Evolutionary conservation across 2,329 filamentous ascomycete species (phyloP).

Genomic region (Juglanconis sp.): DNA sequence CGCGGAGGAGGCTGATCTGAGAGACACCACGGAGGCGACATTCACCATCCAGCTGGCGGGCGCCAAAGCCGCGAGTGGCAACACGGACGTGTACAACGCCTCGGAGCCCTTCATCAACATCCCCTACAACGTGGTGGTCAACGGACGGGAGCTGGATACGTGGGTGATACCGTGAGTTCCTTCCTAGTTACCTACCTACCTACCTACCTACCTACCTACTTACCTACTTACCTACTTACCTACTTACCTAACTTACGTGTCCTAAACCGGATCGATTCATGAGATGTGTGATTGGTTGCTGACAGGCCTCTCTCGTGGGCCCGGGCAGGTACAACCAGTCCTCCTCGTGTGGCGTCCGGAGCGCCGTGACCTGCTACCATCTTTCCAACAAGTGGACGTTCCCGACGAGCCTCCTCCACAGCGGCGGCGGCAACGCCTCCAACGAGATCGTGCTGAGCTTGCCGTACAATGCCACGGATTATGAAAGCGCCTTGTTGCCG

Average conservation of each 20-base stretch:
- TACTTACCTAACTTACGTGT: background rate
- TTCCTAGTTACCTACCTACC: background rate
- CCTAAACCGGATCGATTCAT: no score
- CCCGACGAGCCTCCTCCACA: conserved; percentile 42
- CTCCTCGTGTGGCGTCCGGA: conserved; percentile 58
- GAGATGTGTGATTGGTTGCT: no score
- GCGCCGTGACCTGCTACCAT: conserved; percentile 60
- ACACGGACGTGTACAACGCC: conserved; percentile 56
- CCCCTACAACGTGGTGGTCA: conserved; percentile 41
- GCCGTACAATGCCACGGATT: conserved; percentile 57
- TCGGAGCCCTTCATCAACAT: conserved; percentile 52
- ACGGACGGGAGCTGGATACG: conserved; percentile 41
- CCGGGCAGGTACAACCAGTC: conserved; percentile 48
- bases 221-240: background rate
- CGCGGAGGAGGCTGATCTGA: conserved; percentile 38
- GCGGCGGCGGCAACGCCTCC: conserved; percentile 35
- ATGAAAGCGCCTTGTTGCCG: conserved; percentile 55
- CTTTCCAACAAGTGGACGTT: conserved; percentile 59
- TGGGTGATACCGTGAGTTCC: conserved; percentile 52
- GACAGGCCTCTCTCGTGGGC: background rate
- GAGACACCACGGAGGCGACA: conserved; percentile 44
- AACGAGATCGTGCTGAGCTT: conserved; percentile 57
- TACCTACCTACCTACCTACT: no score
- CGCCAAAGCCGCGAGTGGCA: conserved; percentile 59
- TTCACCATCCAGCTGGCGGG: conserved; percentile 63